phyloP scores from a whole-genome alignment of 495 filamentous ascomycete genomes.

The Xylaria grammica region DNA sequence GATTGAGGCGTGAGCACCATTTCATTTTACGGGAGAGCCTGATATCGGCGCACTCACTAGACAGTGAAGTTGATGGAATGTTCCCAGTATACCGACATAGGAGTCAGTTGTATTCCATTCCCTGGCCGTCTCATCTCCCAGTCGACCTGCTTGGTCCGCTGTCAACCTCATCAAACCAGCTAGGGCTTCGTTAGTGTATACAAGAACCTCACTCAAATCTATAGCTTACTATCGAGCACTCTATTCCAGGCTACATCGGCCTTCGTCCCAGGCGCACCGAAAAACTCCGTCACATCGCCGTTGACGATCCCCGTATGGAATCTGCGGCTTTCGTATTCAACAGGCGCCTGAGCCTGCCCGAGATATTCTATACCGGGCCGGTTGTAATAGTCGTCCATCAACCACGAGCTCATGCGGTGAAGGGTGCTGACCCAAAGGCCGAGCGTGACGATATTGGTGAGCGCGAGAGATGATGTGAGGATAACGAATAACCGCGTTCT shows the following conservation, averaged over 20 bases:
- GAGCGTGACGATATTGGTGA: constrained; percentile 7
- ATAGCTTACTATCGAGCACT: no score
- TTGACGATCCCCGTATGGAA: background rate
- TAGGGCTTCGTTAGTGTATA: background rate
- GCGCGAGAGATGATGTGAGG: background rate
- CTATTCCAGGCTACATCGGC: no score
- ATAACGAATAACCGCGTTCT: background rate
- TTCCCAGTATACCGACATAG: constrained; percentile 5
- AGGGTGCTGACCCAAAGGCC: constrained; percentile 7
- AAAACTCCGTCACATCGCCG: constrained; percentile 1
- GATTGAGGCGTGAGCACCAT: background rate
- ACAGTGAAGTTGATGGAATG: constrained; percentile 37
- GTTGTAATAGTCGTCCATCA: constrained; percentile 13
- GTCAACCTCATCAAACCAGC: constrained; percentile 1
- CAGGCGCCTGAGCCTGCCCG: background rate
- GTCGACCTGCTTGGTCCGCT: background rate
- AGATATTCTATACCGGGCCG: constrained; percentile 1
- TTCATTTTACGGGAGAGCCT: background rate
- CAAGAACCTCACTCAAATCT: no score
- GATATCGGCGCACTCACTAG: constrained; percentile 14
- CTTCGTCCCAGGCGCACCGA: no score
- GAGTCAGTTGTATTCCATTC: constrained; percentile 8
- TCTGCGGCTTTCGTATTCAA: background rate
- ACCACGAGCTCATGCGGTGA: constrained; percentile 5
- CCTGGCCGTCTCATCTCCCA: background rate